Evolutionary conservation across 768 basidiomycete genomes (phyloP), one percentile per base, ranked within the genome.

Genomic region (Astraeus odoratus): DNA sequence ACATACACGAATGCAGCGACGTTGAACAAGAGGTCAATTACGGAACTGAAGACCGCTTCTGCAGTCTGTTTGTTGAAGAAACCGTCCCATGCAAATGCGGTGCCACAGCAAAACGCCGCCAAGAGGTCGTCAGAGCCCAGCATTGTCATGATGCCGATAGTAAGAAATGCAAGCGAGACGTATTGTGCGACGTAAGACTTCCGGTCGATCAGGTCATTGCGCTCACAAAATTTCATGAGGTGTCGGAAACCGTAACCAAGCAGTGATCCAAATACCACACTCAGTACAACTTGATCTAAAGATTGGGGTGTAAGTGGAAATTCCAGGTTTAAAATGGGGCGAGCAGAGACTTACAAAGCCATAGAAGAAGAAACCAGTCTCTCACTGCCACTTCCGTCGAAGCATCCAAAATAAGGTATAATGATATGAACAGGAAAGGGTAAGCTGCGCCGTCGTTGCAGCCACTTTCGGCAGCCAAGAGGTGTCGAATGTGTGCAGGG

Each of bases 401-500:
- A 1, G 57, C 51, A 48, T 94, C 86, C 33, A 93, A 66, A 45
- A 83, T 77, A 50, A 98, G 77, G 62, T 95, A 97, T 3, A 99
- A 71, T 0, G 95, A 79, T 47, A 99, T 74, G 60, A 80, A 93
- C 23, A 98, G 72, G 64, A 97, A 97, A 0, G 93, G 94, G 63
- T 93, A 96, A 0, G 94, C 92, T 0, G 95, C 95, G 26, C 96
- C 96, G 50, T 99, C 96, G 61, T 98, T 99, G 58, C 90, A 91
- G 7, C 91, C 95, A 45, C 81, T 83, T 67, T 97, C 95, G 20
- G 73, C 73, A 7, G 83, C 72, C 15, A 85, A 68, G 43, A 85
- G 60, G 52, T 75, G 76, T 25, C 76, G 81, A 33, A 91, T 69
- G 58, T 91, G 88, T 1, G 84, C 81, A 1, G 88, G 89, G 19